Evolutionary conservation across 2,329 filamentous ascomycete genomes (phyloP).

Genomic region (Celoporthe dispersa): DNA sequence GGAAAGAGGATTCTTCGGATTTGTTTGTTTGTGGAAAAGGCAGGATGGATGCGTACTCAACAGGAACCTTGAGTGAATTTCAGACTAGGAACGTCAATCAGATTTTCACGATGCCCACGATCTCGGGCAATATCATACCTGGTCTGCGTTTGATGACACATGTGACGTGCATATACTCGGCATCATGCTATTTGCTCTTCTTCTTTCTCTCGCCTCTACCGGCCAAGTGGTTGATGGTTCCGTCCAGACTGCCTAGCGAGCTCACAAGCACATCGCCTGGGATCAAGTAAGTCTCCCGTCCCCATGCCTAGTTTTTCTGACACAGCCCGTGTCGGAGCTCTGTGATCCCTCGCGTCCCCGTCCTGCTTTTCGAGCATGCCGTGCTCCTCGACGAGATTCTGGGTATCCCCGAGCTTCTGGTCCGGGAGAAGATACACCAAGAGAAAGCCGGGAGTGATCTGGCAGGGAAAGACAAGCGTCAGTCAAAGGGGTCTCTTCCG

Average conservation of each 20-base stretch:
- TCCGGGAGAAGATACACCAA: conserved; percentile 22
- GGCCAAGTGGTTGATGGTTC: too few relatives aligned
- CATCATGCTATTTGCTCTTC: too few relatives aligned
- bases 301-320: too few relatives aligned
- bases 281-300: too few relatives aligned
- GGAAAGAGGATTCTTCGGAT: background rate
- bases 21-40: background rate
- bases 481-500: background rate
- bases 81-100: background rate
- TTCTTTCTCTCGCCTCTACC: too few relatives aligned
- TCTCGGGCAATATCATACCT: background rate
- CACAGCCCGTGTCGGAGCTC: background rate
- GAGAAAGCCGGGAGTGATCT: conserved; percentile 15
- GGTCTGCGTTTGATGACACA: background rate
- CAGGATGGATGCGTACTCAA: background rate
- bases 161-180: too few relatives aligned
- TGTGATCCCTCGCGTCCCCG: background rate
- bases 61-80: background rate
- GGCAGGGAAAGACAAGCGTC: background rate
- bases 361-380: conserved; percentile 8
- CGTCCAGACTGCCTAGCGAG: too few relatives aligned
- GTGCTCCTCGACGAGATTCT: conserved; percentile 17
- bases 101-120: background rate
- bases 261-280: too few relatives aligned
- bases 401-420: conserved; percentile 16